Conservation (phyloP, 768 basidiomycete species). For the Tylopilus subfusipes region DNA sequence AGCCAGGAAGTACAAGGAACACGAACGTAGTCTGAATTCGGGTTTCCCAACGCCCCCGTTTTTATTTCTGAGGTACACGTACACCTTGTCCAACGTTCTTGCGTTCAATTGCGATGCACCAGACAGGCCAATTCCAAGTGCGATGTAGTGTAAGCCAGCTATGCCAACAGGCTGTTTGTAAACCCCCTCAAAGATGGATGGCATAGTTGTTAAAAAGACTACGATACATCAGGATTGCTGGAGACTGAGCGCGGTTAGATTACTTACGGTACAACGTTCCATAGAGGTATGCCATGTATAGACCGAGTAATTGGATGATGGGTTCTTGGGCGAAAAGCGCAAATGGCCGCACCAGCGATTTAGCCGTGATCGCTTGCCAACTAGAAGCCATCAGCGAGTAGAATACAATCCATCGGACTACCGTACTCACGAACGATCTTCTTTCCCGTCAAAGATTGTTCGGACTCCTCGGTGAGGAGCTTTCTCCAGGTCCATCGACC, state of each 20-base stretch:
- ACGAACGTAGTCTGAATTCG: constrained; percentile 50
- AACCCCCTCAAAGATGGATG: constrained; percentile 49
- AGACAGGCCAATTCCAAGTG: constrained; percentile 62
- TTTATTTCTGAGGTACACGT: constrained; percentile 46
- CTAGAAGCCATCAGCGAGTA: constrained; percentile 28
- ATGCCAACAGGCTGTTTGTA: constrained; percentile 59
- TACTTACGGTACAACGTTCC: constrained; percentile 55
- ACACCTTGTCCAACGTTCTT: constrained; percentile 51
- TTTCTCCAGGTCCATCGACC: constrained; percentile 48
- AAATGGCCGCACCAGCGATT: constrained; percentile 66
- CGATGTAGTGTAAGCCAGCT: constrained; percentile 65
- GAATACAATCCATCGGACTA: not conserved
- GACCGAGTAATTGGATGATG: constrained; percentile 62
- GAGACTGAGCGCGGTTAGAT: not conserved
- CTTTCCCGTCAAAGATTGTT: constrained; percentile 44
- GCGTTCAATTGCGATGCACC: constrained; percentile 54
- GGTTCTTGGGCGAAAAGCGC: constrained; percentile 55
- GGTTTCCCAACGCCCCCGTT: constrained; percentile 55
- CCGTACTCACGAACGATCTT: constrained; percentile 42
- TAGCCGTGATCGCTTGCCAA: constrained; percentile 49
- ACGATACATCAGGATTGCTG: not conserved
- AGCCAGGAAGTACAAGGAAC: not conserved
- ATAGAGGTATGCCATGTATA: constrained; percentile 70
- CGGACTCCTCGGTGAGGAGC: constrained; percentile 35
- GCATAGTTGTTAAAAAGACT: constrained; percentile 70